Evolutionary conservation across 768 basidiomycete species (phyloP).

Genomic region (Floccularia luteovirens): DNA sequence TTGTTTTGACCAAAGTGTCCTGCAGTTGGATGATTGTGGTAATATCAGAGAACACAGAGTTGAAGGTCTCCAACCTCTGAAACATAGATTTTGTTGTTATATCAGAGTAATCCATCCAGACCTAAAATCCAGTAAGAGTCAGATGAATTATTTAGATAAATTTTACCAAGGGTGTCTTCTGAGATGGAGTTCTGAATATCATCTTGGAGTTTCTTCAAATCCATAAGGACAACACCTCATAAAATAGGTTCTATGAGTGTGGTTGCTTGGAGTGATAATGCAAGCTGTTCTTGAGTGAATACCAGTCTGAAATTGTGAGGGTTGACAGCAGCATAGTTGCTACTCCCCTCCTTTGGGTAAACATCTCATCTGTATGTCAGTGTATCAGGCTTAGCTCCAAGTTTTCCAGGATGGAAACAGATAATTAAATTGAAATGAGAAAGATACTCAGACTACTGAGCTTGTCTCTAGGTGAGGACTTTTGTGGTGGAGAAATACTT

Average conservation of each 20-base stretch:
- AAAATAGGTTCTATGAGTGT: conserved; percentile 1
- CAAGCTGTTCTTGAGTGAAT: conserved; percentile 11
- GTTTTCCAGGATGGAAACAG: conserved; percentile 6
- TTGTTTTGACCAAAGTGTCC: conserved; percentile 9
- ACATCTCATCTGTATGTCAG: conserved; percentile 16
- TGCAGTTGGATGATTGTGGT: conserved; percentile 5
- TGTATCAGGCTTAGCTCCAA: conserved; percentile 14
- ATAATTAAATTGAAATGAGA: conserved; percentile 4
- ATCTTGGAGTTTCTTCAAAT: conserved; percentile 9
- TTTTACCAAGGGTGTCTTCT: background rate
- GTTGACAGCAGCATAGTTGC: conserved; percentile 13
- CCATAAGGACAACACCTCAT: conserved; percentile 10
- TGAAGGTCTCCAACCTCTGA: background rate
- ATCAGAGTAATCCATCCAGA: background rate
- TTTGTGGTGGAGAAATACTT: background rate
- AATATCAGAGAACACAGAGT: conserved; percentile 3
- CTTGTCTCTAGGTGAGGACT: too few species aligned
- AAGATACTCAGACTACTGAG: background rate
- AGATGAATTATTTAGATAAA: background rate
- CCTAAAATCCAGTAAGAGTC: conserved; percentile 2
- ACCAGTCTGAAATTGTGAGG: conserved; percentile 13
- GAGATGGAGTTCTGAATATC: background rate
- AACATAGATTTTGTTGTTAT: conserved; percentile 1
- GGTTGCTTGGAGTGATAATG: conserved; percentile 7
- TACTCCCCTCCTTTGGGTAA: conserved; percentile 18